Conservation (phyloP, 1,139 yeast genomes). For the Pichia cactophila region DNA sequence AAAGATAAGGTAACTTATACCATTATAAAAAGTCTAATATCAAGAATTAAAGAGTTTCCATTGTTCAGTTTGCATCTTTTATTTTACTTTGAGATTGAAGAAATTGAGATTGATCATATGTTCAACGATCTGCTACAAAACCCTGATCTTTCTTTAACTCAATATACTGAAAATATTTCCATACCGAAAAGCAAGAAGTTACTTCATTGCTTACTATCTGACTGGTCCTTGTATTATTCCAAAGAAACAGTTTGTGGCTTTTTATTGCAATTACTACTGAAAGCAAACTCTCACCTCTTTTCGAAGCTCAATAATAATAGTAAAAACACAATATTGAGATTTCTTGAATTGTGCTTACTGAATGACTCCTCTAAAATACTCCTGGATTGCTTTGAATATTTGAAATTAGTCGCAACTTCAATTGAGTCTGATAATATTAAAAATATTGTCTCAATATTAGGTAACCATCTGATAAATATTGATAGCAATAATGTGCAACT, state of each 20-base stretch:
- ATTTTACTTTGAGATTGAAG: neutral
- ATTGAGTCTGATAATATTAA: neutral
- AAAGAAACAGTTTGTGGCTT: neutral
- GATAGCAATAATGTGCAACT: neutral
- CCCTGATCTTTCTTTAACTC: neutral
- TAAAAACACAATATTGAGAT: neutral
- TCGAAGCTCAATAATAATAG: no score
- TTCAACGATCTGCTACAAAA: neutral
- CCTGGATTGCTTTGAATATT: neutral
- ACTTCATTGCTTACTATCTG: neutral
- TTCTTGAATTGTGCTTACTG: neutral
- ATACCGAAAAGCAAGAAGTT: conserved; percentile 2
- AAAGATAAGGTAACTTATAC: neutral
- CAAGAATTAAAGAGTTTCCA: neutral
- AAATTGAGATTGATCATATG: no score
- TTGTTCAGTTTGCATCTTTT: neutral
- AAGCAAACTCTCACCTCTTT: neutral
- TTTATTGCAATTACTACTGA: no score
- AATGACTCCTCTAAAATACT: neutral
- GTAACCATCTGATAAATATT: neutral
- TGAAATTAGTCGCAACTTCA: no score
- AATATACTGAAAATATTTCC: neutral
- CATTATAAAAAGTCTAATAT: no score
- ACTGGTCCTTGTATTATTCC: neutral
- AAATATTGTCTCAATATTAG: neutral